These are phyloP conservation scores for Corinectria fuckeliana DNA, from an alignment of 2,329 filamentous ascomycete species.

Conservation along the genomic window DNA sequence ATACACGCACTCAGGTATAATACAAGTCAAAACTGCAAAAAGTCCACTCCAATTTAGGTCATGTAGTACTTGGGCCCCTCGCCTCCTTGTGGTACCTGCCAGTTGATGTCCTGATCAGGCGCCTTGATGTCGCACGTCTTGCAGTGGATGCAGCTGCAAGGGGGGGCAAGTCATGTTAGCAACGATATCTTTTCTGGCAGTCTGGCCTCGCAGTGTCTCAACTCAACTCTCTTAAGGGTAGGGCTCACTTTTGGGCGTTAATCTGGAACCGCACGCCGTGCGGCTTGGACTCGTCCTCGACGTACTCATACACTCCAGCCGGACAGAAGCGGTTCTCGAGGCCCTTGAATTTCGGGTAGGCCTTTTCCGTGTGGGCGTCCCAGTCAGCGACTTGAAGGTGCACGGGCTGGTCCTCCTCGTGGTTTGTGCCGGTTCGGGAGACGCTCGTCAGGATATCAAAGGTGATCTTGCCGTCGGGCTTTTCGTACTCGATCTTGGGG, in stretches of 20 bases:
- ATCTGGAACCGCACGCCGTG: constrained; percentile 96
- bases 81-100: constrained; percentile 92
- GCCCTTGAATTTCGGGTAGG: constrained; percentile 88
- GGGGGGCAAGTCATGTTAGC: constrained; percentile 14
- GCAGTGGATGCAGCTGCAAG: constrained; percentile 89
- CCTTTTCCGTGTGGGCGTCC: constrained; percentile 84
- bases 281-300: constrained; percentile 87
- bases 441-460: constrained; percentile 98
- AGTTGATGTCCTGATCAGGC: constrained; percentile 95
- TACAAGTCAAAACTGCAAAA: constrained; percentile 30
- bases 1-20: constrained; percentile 31
- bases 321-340: constrained; percentile 97
- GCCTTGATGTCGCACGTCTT: constrained; percentile 99
- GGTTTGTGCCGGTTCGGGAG: constrained; percentile 93
- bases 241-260: constrained; percentile 90
- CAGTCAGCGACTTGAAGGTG: constrained; percentile 95
- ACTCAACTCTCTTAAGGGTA: neutral
- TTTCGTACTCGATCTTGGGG: constrained; percentile 92
- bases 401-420: constrained; percentile 97
- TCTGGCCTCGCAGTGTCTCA: neutral
- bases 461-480: constrained; percentile 92
- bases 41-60: constrained; percentile 50
- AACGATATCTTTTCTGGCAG: neutral
- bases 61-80: constrained; percentile 77
- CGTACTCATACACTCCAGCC: constrained; percentile 96